Percentiles rank a stretch among this genome's conserved stretches.
Evolutionary conservation across 768 basidiomycete species (phyloP).

Genomic region (Saitozyma sp.): DNA sequence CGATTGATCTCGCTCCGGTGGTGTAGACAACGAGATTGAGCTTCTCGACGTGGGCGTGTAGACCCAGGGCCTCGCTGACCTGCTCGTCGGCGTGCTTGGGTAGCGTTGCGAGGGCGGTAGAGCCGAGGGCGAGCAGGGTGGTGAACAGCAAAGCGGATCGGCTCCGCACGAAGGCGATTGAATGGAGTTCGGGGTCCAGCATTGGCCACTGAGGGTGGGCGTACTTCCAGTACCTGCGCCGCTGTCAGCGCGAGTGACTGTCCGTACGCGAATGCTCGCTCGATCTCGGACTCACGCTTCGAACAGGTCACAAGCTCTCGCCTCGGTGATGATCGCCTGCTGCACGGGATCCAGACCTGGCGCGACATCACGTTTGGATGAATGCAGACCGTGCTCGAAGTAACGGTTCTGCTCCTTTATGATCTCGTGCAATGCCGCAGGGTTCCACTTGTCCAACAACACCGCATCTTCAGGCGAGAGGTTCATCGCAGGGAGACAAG

Average conservation of each 20-base stretch:
- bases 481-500: background rate
- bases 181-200: background rate
- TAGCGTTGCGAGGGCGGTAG: background rate
- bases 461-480: background rate
- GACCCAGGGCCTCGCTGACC: background rate
- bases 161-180: background rate
- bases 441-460: background rate
- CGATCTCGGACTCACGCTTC: background rate
- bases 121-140: background rate
- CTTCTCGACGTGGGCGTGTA: constrained; percentile 2
- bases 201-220: constrained; percentile 1
- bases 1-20: constrained; percentile 1
- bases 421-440: background rate
- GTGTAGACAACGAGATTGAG: constrained; percentile 1
- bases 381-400: background rate
- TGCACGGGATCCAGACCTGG: background rate
- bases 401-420: constrained; percentile 2
- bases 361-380: background rate
- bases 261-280: background rate
- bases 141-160: constrained; percentile 1
- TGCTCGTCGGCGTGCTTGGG: background rate
- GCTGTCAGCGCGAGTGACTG: background rate
- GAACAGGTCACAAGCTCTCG: background rate
- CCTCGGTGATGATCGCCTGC: background rate
- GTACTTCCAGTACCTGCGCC: background rate